Evolutionary conservation across 2,329 filamentous ascomycete genomes (phyloP), one percentile per base, ranked within the genome.

Genomic region (Juglanconis juglandina): DNA sequence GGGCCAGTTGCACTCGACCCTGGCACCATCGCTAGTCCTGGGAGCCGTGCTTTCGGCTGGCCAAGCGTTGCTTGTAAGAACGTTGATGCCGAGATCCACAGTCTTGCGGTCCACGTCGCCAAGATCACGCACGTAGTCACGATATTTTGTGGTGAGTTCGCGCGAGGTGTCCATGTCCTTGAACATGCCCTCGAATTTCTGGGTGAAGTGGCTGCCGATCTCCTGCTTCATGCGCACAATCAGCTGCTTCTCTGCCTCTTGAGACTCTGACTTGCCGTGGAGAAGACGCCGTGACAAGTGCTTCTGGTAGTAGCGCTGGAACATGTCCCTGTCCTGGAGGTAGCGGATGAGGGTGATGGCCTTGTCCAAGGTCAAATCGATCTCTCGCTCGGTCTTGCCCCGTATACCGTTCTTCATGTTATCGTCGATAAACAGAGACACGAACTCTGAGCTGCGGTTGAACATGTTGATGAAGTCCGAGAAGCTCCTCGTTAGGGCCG

Each of bases 301-400:
- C 72, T 96, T 96, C 79, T 98, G 96, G 79, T 99, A 98, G 74
- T 99, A 99, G 4, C 90, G 87, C 77, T 99, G 94, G 69, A 99
- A 97, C 66, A 96, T 81, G 71, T 99, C 95, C 75, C 94, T 95
- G 69, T 98, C 94, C 58, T 88, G 86, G 42, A 99, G 84, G 67
- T 96, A 97, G 50, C 92, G 87, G 56, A 99, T 83, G 6, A 99
- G 79, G 0, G 89, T 86, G 63, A 96, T 96, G 11, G 93, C 93
- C 71, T 95, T 96, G 61, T 97, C 93, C 46, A 98, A 79, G 1
- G 96, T 85, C 7, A 77, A 74, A 68, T 98, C 94, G 13, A 97
- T 85, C 70, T 98, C 94, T 34, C 81, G 82, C 68, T 98, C 95
- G 0, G 91, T 94, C 79, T 96, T 96, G 64, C 92, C 92, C 71